phyloP scores from a whole-genome alignment of 2,329 filamentous ascomycete genomes.

The Teratosphaeria epicoccoides region DNA sequence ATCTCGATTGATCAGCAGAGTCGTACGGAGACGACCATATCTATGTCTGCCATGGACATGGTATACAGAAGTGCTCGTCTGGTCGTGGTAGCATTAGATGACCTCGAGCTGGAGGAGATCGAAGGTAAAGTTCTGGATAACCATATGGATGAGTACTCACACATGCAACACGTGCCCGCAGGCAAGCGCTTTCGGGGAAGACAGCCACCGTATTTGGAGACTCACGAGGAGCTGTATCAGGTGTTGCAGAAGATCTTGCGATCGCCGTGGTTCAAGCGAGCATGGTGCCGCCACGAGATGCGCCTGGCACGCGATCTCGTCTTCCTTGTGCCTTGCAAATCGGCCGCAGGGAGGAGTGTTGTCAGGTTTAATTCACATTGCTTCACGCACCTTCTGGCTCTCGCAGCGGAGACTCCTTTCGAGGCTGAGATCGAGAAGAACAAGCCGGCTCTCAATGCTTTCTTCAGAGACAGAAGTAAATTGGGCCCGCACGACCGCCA shows the following conservation, averaged over 20 bases:
- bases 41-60: conserved; percentile 32
- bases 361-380: conserved; percentile 33
- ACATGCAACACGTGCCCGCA: conserved; percentile 19
- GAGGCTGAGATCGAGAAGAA: conserved; percentile 21
- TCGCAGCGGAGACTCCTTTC: conserved; percentile 26
- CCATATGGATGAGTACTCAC: conserved; percentile 30
- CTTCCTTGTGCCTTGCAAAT: conserved; percentile 30
- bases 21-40: conserved; percentile 29
- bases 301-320: conserved; percentile 30
- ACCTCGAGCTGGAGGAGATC: conserved; percentile 26
- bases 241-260: conserved; percentile 28
- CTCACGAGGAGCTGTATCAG: conserved; percentile 21
- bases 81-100: conserved; percentile 34
- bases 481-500: conserved; percentile 12
- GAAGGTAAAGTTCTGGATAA: conserved; percentile 29
- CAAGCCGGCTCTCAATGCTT: conserved; percentile 25
- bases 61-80: conserved; percentile 33
- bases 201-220: conserved; percentile 23
- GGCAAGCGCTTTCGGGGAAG: conserved; percentile 24
- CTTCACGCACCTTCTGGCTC: conserved; percentile 31
- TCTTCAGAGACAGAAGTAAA: conserved; percentile 25
- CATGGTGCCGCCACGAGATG: conserved; percentile 38
- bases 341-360: conserved; percentile 14
- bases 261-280: conserved; percentile 35
- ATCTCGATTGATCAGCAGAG: conserved; percentile 35